Conservation (phyloP, 2,329 filamentous ascomycete genomes). For the Aquanectria penicillioides region DNA sequence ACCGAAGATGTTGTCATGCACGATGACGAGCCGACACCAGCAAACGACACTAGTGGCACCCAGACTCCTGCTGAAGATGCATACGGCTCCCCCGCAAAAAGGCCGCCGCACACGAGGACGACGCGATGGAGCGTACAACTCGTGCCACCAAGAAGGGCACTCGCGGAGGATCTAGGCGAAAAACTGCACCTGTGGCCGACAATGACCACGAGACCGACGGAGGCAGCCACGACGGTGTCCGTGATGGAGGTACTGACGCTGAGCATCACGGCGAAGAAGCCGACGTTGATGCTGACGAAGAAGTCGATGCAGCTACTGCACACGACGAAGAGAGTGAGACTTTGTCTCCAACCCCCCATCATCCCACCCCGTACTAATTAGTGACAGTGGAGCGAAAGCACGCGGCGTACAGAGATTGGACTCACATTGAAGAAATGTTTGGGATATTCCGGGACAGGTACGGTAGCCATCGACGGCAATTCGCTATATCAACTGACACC, state of each 20-base stretch:
- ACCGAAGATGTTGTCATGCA: slow-evolving; percentile 45
- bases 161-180: slow-evolving; percentile 53
- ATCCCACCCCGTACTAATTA: slow-evolving; percentile 33
- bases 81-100: slow-evolving; percentile 43
- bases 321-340: slow-evolving; percentile 72
- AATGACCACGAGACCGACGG: slow-evolving; percentile 46
- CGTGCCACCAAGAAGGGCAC: slow-evolving; percentile 52
- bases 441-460: slow-evolving; percentile 83
- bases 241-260: slow-evolving; percentile 52
- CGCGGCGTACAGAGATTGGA: slow-evolving; percentile 81
- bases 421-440: slow-evolving; percentile 88
- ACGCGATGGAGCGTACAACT: slow-evolving; percentile 45
- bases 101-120: slow-evolving; percentile 43
- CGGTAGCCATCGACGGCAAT: slow-evolving; percentile 38
- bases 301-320: slow-evolving; percentile 65
- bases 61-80: slow-evolving; percentile 61
- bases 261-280: slow-evolving; percentile 63
- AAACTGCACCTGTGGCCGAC: slow-evolving; percentile 42
- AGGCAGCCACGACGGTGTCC: slow-evolving; percentile 45
- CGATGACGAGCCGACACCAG: slow-evolving; percentile 49
- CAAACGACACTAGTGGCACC: slow-evolving; percentile 49
- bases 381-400: slow-evolving; percentile 78
- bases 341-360: slow-evolving; percentile 1
- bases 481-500: slow-evolving; percentile 32
- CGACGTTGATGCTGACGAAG: slow-evolving; percentile 68